Evolutionary conservation across 345 rosid species (phyloP).

Genomic region (Eucalyptus grandis): DNA sequence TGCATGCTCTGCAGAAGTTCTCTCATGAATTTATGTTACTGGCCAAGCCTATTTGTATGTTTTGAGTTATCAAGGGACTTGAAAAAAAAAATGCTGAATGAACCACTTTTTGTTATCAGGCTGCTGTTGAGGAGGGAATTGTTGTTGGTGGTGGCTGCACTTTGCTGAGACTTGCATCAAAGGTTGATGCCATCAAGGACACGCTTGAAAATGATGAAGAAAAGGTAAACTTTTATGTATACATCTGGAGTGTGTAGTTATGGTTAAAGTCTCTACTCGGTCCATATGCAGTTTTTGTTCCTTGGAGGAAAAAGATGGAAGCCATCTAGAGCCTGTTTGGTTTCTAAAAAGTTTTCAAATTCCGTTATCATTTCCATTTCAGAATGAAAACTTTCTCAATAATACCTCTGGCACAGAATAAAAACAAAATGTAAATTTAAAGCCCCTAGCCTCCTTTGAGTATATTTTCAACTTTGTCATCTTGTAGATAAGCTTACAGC

Average conservation of each 20-base stretch:
- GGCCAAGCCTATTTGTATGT: neutral
- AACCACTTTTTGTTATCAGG: constrained; percentile 17
- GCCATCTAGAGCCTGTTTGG: neutral
- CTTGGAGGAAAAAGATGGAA: neutral
- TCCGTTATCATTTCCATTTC: neutral
- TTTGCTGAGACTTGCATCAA: constrained; percentile 50
- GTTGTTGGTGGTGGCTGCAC: constrained; percentile 94
- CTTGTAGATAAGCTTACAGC: neutral
- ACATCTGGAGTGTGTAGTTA: neutral
- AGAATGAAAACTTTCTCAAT: neutral
- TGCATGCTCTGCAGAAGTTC: neutral
- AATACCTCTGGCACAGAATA: neutral
- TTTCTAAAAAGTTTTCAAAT: neutral
- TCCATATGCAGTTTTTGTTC: neutral
- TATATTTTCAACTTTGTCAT: neutral
- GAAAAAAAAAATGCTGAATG: neutral
- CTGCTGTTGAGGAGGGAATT: constrained; percentile 86
- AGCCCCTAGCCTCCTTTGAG: neutral
- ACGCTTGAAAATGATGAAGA: constrained; percentile 79
- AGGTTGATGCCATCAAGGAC: constrained; percentile 67
- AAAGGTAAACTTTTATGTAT: constrained; percentile 33
- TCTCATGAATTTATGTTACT: neutral
- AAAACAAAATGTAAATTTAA: neutral
- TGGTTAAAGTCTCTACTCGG: neutral
- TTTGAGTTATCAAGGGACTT: neutral